Base-by-base conservation (phyloP, 2,329 filamentous ascomycete genomes). In the Talaromyces sp. region DNA sequence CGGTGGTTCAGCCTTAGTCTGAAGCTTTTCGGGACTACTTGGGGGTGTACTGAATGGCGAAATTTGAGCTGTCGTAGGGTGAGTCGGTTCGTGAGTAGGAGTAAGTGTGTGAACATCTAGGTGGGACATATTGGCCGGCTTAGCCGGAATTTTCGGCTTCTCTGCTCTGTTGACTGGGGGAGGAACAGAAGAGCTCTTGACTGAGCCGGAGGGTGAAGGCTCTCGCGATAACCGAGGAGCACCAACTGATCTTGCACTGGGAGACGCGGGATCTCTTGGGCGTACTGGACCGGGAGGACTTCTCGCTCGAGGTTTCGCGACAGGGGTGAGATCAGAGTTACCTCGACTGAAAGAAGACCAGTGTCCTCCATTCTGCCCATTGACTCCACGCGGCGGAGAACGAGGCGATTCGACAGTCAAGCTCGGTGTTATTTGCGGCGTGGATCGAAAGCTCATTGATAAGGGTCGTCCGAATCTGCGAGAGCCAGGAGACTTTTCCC, bases 1-100 rank as follows among this genome's bases (percentile, higher is more conserved):
- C 23, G 46, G 52, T 14, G 14, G 62, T 21, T 18, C 61, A 62
- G 21, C 65, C 63, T 64, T 67, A 46, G 71, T 72, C 5, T 71
- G 77, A 83, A 80, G 73, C 60, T 83, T 88, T 62, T 84, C 86
- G 4, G 85, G 84, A 71, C 89, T 93, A 68, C 86, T 88, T 0
- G 93, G 92, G 18, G 92, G 92, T 39, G 92, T 96, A 70, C 83
- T 92, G 72, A 97, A 96, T 0, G 93, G 93, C 0, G 93, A 96
- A 0, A 87, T 71, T 58, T 79, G 77, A 35, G 80, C 79, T 46
- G 83, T 80, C 2, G 73, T 70, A 5, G 71, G 66, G 1, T 66
- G 64, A 8, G 62, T 25, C 23, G 14, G 42, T 21, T 71, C 71
- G 5, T 69, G 64, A 7, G 61, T 67, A 21, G 72, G 74, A 31